These are phyloP conservation scores for Cytospora leucostoma DNA, from an alignment of 2,329 filamentous ascomycete genomes.

Conservation along the genomic window DNA sequence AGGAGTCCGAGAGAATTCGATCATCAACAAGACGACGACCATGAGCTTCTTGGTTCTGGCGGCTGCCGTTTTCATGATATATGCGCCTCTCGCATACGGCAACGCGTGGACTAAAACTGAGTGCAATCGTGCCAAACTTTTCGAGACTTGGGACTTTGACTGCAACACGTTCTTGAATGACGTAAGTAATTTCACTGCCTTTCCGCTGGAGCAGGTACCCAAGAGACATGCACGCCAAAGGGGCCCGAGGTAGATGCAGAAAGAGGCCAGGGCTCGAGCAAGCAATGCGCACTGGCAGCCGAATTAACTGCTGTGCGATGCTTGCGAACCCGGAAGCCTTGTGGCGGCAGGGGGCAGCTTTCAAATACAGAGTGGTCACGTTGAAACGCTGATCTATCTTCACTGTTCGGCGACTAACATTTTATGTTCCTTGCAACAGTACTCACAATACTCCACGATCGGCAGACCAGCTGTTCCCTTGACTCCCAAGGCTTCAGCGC, in stretches of 20 bases:
- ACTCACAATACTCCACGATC: slow-evolving; percentile 46
- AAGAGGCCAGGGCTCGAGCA: slow-evolving; percentile 5
- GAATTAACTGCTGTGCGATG: background rate
- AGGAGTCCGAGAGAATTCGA: slow-evolving; percentile 68
- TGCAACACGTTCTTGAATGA: slow-evolving; percentile 89
- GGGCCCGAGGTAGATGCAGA: slow-evolving; percentile 13
- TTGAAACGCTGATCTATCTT: slow-evolving; percentile 12
- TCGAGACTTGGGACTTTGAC: slow-evolving; percentile 94
- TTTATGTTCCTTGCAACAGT: slow-evolving; percentile 39
- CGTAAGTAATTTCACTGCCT: slow-evolving; percentile 60
- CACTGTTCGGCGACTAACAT: slow-evolving; percentile 10
- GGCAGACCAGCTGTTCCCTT: slow-evolving; percentile 19
- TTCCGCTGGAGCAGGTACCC: slow-evolving; percentile 41
- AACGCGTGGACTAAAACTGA: slow-evolving; percentile 90
- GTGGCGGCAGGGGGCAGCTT: slow-evolving; percentile 25
- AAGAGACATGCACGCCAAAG: slow-evolving; percentile 39
- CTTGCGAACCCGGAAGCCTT: slow-evolving; percentile 14
- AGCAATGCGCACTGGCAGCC: slow-evolving; percentile 14
- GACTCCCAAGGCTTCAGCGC: slow-evolving; percentile 18
- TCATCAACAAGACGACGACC: slow-evolving; percentile 73
- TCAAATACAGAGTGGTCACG: background rate
- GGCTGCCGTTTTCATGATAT: slow-evolving; percentile 78
- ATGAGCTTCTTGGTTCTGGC: slow-evolving; percentile 73
- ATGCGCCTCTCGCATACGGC: slow-evolving; percentile 86
- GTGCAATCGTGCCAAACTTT: slow-evolving; percentile 84